Conservation (phyloP, 306 rosid species). For the Cucurbita maxima region DNA sequence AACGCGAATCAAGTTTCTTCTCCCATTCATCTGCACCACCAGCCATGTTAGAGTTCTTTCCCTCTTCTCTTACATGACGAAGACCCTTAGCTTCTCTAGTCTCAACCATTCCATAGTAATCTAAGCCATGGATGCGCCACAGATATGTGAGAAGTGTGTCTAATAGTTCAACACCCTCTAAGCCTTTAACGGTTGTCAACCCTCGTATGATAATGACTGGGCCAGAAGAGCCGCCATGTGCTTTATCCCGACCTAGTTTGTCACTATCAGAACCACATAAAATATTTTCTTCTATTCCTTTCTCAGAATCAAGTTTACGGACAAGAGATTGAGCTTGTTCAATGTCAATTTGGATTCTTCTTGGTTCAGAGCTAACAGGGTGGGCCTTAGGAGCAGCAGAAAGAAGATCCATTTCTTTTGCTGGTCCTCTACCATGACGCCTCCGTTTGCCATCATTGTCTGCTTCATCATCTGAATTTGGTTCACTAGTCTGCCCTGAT, state of each 20-base stretch:
- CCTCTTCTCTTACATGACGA: slow-evolving; percentile 77
- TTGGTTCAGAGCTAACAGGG: slow-evolving; percentile 68
- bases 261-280: slow-evolving; percentile 53
- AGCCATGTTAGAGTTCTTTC: slow-evolving; percentile 26
- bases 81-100: slow-evolving; percentile 72
- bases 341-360: slow-evolving; percentile 62
- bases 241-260: slow-evolving; percentile 52
- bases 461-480: slow-evolving; percentile 82
- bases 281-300: slow-evolving; percentile 71
- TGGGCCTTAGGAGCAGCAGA: slow-evolving; percentile 81
- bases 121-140: slow-evolving; percentile 89
- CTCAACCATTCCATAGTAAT: slow-evolving; percentile 94
- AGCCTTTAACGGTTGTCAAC: slow-evolving; percentile 80
- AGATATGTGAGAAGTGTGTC: slow-evolving; percentile 87
- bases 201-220: slow-evolving; percentile 75
- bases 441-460: slow-evolving; percentile 58
- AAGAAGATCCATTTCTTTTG: slow-evolving; percentile 52
- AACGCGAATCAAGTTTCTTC: slow-evolving; percentile 64
- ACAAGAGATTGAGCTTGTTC: slow-evolving; percentile 80
- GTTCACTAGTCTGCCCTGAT: slow-evolving; percentile 63
- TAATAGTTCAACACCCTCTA: slow-evolving; percentile 82
- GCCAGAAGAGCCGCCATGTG: slow-evolving; percentile 57
- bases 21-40: slow-evolving; percentile 77
- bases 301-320: slow-evolving; percentile 74
- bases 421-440: slow-evolving; percentile 57